Evolutionary conservation across 2,329 filamentous ascomycete genomes (phyloP).

Genomic region (Teratosphaeria viscida): DNA sequence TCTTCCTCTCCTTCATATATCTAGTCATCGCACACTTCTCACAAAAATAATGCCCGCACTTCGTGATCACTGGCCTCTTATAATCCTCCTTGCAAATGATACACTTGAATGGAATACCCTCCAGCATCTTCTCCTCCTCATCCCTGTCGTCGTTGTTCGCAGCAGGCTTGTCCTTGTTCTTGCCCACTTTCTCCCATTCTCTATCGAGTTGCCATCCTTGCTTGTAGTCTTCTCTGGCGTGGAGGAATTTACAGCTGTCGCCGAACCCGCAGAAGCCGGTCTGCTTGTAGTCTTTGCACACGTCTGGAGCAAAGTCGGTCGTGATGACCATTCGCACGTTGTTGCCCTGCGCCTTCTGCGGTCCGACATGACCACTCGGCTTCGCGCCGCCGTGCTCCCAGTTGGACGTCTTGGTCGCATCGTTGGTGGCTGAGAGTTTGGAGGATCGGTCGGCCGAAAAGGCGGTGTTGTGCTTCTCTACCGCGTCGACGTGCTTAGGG

Average conservation of each 20-base stretch:
- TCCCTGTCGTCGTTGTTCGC: constrained; percentile 47
- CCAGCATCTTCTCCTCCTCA: constrained; percentile 60
- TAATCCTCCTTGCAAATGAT: constrained; percentile 75
- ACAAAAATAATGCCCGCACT: constrained; percentile 94
- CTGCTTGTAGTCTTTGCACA: constrained; percentile 89
- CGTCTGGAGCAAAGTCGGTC: constrained; percentile 82
- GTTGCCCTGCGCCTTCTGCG: constrained; percentile 68
- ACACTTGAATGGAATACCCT: constrained; percentile 82
- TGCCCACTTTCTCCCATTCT: constrained; percentile 83
- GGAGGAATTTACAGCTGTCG: constrained; percentile 73
- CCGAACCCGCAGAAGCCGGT: constrained; percentile 65
- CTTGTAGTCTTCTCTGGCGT: constrained; percentile 68
- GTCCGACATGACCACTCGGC: constrained; percentile 61
- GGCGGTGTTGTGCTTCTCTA: constrained; percentile 29
- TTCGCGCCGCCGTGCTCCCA: constrained; percentile 70
- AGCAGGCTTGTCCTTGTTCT: constrained; percentile 44
- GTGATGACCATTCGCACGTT: constrained; percentile 87
- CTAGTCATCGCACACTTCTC: constrained; percentile 76
- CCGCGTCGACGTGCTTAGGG: constrained; percentile 25
- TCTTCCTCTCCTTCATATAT: constrained; percentile 69
- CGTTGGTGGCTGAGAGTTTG: constrained; percentile 58
- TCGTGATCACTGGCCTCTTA: constrained; percentile 64
- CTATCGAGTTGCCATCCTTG: constrained; percentile 91
- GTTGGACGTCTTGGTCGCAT: constrained; percentile 80
- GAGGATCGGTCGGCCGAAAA: constrained; percentile 50